Conservation (phyloP, 202 grass and related monocot genomes). For the Digitaria exilis region DNA sequence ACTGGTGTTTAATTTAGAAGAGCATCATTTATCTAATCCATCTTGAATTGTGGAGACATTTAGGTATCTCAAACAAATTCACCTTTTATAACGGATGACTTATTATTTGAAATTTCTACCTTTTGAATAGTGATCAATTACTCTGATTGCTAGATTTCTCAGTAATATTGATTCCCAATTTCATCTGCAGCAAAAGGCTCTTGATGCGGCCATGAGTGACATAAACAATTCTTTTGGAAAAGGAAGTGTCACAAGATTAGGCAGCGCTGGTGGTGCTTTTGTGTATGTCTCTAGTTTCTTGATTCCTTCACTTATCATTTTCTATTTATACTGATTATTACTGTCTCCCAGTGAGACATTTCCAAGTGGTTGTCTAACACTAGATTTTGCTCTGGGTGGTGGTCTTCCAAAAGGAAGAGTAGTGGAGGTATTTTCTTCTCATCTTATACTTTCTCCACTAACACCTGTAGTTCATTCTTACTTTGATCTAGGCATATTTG, state of each 20-base stretch:
- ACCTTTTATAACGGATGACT: neutral
- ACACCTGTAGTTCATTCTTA: neutral
- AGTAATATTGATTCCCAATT: slow-evolving; percentile 36
- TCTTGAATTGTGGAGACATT: neutral
- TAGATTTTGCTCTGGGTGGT: slow-evolving; percentile 96
- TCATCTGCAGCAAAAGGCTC: slow-evolving; percentile 79
- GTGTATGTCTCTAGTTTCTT: slow-evolving; percentile 60
- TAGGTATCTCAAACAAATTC: neutral
- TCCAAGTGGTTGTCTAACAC: slow-evolving; percentile 93
- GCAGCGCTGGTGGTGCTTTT: slow-evolving; percentile 87
- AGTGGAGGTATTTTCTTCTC: slow-evolving; percentile 82
- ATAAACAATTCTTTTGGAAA: slow-evolving; percentile 99
- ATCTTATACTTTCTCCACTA: slow-evolving; percentile 1
- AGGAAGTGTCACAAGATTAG: slow-evolving; percentile 97
- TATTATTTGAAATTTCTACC: too few relatives aligned
- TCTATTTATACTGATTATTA: slow-evolving; percentile 25
- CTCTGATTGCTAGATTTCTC: slow-evolving; percentile 24
- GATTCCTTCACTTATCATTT: slow-evolving; percentile 12
- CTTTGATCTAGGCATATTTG: slow-evolving; percentile 8
- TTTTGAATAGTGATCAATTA: slow-evolving; percentile 8
- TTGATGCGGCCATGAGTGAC: slow-evolving; percentile 96
- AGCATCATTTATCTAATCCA: neutral
- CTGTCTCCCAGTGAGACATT: slow-evolving; percentile 75
- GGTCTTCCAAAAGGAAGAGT: slow-evolving; percentile 98
- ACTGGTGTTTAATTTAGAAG: neutral